Conservation (phyloP, 768 basidiomycete species). For the Russula ochroleuca region DNA sequence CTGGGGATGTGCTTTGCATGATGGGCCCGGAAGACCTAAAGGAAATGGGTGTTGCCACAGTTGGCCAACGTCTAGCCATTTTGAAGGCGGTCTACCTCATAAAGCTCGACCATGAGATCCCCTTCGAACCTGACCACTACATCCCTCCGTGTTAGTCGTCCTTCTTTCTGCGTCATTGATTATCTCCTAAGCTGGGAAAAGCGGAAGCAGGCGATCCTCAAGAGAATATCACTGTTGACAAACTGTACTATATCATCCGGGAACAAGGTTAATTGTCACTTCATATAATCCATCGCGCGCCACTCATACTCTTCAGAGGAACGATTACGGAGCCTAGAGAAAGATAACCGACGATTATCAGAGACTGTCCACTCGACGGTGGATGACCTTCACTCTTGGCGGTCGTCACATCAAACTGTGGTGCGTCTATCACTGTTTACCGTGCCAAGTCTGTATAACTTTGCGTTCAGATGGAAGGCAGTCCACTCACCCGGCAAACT, state of each 20-base stretch:
- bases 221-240: constrained; percentile 57
- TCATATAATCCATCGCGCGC: background rate
- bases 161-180: constrained; percentile 2
- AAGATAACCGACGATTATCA: constrained; percentile 70
- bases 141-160: constrained; percentile 75
- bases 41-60: constrained; percentile 79
- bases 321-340: constrained; percentile 64
- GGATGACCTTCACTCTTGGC: constrained; percentile 56
- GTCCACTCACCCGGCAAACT: constrained; percentile 60
- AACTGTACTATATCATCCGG: constrained; percentile 58
- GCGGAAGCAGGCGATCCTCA: constrained; percentile 57
- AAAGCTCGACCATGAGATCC: constrained; percentile 79
- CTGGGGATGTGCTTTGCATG: constrained; percentile 82
- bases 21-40: constrained; percentile 82
- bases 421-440: constrained; percentile 32
- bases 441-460: constrained; percentile 28
- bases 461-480: constrained; percentile 35
- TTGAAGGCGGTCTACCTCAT: constrained; percentile 88
- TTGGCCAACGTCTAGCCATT: constrained; percentile 89
- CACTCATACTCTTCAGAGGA: constrained; percentile 45
- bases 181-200: constrained; percentile 29
- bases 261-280: constrained; percentile 58
- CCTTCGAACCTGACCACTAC: constrained; percentile 80
- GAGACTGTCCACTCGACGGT: constrained; percentile 57
- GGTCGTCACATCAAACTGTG: constrained; percentile 26